Percentiles rank a stretch among this genome's conserved stretches.
Conservation (phyloP, 2,329 filamentous ascomycete genomes). For the Pseudogymnoascus sp. region DNA sequence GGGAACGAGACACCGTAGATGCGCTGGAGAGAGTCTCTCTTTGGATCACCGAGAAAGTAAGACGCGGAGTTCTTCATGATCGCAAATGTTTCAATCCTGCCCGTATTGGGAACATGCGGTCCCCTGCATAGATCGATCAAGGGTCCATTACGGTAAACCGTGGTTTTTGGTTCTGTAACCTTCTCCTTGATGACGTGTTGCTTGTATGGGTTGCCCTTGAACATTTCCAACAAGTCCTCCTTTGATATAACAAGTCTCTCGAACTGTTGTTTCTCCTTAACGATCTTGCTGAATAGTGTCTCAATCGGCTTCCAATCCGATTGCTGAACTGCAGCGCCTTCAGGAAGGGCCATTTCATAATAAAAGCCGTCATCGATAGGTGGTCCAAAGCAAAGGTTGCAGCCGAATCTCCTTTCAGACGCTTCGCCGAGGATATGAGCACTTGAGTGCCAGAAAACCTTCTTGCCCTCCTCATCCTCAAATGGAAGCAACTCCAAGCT, state of each 20-base stretch:
- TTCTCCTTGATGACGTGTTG: constrained; percentile 94
- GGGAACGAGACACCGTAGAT: constrained; percentile 96
- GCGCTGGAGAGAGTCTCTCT: constrained; percentile 90
- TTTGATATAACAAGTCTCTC: constrained; percentile 84
- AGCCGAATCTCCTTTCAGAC: constrained; percentile 82
- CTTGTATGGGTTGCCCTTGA: constrained; percentile 97
- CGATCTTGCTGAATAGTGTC: constrained; percentile 69
- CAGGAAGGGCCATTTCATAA: constrained; percentile 87
- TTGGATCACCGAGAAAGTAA: constrained; percentile 90
- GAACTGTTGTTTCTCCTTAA: constrained; percentile 96
- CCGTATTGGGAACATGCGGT: constrained; percentile 88
- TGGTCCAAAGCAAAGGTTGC: constrained; percentile 87
- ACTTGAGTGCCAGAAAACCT: constrained; percentile 96
- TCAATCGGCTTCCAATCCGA: constrained; percentile 81
- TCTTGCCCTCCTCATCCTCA: constrained; percentile 64
- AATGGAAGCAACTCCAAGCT: constrained; percentile 81
- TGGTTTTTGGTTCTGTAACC: constrained; percentile 79
- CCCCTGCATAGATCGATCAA: constrained; percentile 93
- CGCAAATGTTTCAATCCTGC: constrained; percentile 88
- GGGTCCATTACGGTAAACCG: constrained; percentile 85
- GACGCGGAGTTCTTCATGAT: constrained; percentile 73
- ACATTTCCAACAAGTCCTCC: constrained; percentile 89
- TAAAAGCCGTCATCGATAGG: constrained; percentile 90
- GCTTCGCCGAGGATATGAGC: constrained; percentile 96
- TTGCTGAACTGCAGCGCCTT: constrained; percentile 61